These are phyloP conservation scores for Lasiosphaeria hispida DNA, from an alignment of 495 filamentous ascomycete species.

Conservation along the genomic window DNA sequence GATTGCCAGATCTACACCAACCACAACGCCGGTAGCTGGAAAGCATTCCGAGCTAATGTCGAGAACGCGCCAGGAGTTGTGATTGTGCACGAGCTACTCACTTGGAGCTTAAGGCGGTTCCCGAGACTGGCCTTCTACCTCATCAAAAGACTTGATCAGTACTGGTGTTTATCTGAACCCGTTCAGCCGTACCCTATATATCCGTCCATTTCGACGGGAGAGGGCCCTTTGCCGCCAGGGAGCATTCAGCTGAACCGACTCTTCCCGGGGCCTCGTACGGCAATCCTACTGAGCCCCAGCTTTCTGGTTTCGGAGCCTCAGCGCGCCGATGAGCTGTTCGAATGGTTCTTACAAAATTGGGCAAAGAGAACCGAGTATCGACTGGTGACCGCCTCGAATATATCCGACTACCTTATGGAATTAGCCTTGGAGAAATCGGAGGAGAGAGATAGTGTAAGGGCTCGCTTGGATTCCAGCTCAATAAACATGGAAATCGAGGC, in stretches of 20 bases:
- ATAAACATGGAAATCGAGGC: slow-evolving; percentile 19
- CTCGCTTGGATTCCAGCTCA: not conserved
- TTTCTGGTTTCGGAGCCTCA: slow-evolving; percentile 53
- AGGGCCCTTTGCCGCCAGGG: slow-evolving; percentile 14
- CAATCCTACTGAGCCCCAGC: slow-evolving; percentile 63
- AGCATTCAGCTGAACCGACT: slow-evolving; percentile 46
- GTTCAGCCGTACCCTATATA: slow-evolving; percentile 21
- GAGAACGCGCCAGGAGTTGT: slow-evolving; percentile 23
- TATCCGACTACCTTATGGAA: slow-evolving; percentile 42
- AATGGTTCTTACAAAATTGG: slow-evolving; percentile 50
- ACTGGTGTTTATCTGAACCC: slow-evolving; percentile 35
- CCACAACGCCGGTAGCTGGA: slow-evolving; percentile 28
- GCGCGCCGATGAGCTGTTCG: slow-evolving; percentile 50
- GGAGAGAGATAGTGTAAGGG: slow-evolving; percentile 17
- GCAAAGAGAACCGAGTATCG: slow-evolving; percentile 24
- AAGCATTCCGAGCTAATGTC: slow-evolving; percentile 20
- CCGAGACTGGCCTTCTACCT: slow-evolving; percentile 24
- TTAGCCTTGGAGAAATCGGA: slow-evolving; percentile 39
- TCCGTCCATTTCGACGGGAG: slow-evolving; percentile 17
- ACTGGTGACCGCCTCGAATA: slow-evolving; percentile 38
- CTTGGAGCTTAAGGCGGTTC: slow-evolving; percentile 30
- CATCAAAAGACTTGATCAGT: slow-evolving; percentile 19
- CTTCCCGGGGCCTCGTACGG: slow-evolving; percentile 57
- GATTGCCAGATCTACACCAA: slow-evolving; percentile 28
- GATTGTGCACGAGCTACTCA: slow-evolving; percentile 35